A percentile compares a stretch with the other conserved stretches of the same genome.
Conservation (phyloP, 2,329 filamentous ascomycete genomes). For the Fusarium brachygibbosum region DNA sequence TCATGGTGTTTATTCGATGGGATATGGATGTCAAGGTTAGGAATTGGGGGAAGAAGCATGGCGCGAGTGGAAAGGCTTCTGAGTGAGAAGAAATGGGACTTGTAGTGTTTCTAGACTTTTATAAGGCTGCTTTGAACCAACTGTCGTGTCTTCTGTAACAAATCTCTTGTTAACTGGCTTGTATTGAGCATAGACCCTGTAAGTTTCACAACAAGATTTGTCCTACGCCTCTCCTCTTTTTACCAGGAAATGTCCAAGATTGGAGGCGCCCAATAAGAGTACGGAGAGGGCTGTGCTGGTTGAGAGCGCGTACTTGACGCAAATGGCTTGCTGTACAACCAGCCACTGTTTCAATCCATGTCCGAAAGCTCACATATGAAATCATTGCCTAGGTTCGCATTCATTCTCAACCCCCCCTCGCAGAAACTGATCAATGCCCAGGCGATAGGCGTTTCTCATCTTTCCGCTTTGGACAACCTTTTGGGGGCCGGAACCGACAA, state of each 20-base stretch:
- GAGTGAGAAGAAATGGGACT: background rate
- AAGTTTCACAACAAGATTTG: background rate
- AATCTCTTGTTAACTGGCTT: background rate
- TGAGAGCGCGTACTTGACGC: background rate
- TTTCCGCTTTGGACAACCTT: background rate
- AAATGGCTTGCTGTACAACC: background rate
- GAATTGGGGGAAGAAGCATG: slow-evolving; percentile 32
- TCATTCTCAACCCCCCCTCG: background rate
- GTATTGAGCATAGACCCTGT: too few species aligned
- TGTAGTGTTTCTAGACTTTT: background rate
- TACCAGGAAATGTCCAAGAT: too few species aligned
- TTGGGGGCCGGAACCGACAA: background rate
- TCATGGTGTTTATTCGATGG: slow-evolving; percentile 39
- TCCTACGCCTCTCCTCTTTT: background rate
- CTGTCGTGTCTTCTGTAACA: background rate
- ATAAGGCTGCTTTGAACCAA: background rate
- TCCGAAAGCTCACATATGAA: rapidly evolving
- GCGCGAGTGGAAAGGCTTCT: slow-evolving; percentile 14
- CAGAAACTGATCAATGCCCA: background rate
- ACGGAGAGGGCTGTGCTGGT: background rate
- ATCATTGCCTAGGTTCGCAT: too few species aligned
- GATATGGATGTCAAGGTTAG: slow-evolving; percentile 38
- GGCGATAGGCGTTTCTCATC: background rate
- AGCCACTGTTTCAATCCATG: background rate
- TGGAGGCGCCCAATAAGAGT: background rate